phyloP scores from a whole-genome alignment of 2,329 filamentous ascomycete genomes.

The Colletotrichum sp. region DNA sequence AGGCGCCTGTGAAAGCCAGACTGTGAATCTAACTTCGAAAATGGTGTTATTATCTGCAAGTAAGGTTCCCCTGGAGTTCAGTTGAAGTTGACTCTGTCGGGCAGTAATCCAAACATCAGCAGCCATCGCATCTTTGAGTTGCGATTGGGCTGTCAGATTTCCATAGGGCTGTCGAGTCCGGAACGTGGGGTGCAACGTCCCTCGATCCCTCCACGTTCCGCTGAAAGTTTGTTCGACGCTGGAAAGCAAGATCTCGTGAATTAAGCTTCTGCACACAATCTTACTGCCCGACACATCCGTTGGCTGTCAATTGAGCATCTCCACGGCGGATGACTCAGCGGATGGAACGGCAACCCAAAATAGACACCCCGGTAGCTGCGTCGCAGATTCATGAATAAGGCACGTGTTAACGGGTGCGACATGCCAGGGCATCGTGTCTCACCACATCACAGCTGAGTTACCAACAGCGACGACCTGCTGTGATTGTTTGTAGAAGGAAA shows the following conservation, averaged over 20 bases:
- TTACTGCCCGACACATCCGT: background rate
- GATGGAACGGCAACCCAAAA: background rate
- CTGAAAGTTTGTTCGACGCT: background rate
- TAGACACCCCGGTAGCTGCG: background rate
- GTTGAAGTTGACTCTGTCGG: background rate
- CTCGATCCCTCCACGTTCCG: background rate
- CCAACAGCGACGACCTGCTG: background rate
- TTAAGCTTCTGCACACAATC: background rate
- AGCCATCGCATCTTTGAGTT: background rate
- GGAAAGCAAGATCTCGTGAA: background rate
- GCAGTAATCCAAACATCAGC: background rate
- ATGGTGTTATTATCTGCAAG: background rate
- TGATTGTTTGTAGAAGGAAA: background rate
- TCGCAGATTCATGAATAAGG: background rate
- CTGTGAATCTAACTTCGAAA: background rate
- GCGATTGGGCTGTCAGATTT: background rate
- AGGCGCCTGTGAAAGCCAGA: background rate
- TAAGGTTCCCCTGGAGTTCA: background rate
- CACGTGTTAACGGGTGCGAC: background rate
- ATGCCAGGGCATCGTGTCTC: background rate
- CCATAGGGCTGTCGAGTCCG: background rate
- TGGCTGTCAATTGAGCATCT: background rate
- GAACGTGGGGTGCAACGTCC: background rate
- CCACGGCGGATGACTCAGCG: background rate
- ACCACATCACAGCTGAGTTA: background rate